These are phyloP conservation scores for Synchytrium microbalum DNA, from an alignment of 371 early-diverging fungal genomes.

Conservation along the genomic window DNA sequence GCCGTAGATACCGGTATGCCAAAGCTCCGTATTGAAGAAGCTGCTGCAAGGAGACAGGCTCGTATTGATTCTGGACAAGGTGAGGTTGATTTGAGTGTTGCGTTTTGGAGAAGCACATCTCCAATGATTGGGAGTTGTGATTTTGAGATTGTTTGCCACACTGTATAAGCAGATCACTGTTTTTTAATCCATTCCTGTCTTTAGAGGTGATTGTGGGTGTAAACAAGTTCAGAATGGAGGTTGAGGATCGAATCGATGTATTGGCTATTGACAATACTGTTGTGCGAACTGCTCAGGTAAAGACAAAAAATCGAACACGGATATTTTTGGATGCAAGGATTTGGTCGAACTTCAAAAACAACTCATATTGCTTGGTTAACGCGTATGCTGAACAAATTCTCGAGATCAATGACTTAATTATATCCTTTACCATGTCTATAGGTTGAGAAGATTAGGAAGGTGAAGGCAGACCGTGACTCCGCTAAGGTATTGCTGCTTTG, in stretches of 20 bases:
- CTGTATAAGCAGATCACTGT: background rate
- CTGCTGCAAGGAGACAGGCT: constrained; percentile 77
- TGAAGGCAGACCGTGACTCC: constrained; percentile 46
- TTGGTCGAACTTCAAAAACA: background rate
- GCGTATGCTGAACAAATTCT: too few species aligned
- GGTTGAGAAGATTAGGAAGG: constrained; percentile 46
- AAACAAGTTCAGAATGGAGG: constrained; percentile 68
- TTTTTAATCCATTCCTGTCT: constrained; percentile 5
- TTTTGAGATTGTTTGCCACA: too few species aligned
- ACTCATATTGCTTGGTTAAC: background rate
- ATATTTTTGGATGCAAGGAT: background rate
- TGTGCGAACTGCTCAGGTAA: too few species aligned
- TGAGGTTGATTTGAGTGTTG: constrained; percentile 13
- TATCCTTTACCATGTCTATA: constrained; percentile 8
- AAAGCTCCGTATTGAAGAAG: constrained; percentile 74
- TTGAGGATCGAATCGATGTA: constrained; percentile 62
- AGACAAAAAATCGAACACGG: constrained; percentile 48
- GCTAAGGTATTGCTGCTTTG: constrained; percentile 26
- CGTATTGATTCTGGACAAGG: constrained; percentile 71
- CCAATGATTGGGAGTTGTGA: constrained; percentile 8
- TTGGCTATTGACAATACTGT: constrained; percentile 68
- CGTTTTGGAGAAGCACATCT: background rate
- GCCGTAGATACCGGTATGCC: constrained; percentile 83
- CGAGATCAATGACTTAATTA: too few species aligned
- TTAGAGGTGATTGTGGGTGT: constrained; percentile 77